Evolutionary conservation across 495 filamentous ascomycete genomes (phyloP), one percentile per base, ranked within the genome.

Genomic region (Penicillium samsonianum): DNA sequence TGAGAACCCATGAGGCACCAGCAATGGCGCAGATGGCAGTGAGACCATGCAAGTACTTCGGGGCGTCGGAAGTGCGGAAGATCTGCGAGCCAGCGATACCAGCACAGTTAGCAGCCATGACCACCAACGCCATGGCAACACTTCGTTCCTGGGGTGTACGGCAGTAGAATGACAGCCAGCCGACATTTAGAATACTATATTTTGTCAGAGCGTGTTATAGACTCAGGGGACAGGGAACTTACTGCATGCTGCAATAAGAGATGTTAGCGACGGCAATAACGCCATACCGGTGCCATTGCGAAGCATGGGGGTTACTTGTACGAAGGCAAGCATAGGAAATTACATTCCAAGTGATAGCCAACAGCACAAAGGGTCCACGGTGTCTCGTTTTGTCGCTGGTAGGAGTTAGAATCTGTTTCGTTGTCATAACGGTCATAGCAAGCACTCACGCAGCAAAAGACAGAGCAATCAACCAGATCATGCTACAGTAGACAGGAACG

Each of bases 31-130:
- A 64, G 10, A 73, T 67, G 3, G 73, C 72, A 1, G 73, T 76
- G 12, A 76, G 44, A 7, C 77, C 80, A 25, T 74, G 71, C 3
- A 65, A 56, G 48, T 86, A 84, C 7, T 78, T 72, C 23, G 78
- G 82, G 14, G 73, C 74, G 33, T 84, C 81, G 17, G 73, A 59
- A 0, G 76, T 74, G 23, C 78, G 77, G 67, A 84, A 84, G 40
- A 84, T 71, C 61, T 84, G 81, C 7, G 74, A 73, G 4, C 82
- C 80, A 9, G 79, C 75, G 25, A 81, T 83, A 2, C 80, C 80
- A 4, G 77, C 68, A 43, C 73, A 68, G 54, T 82, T 82, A 11
- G 82, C 83, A 10, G 78, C 73, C 79, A 83, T 83, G 40, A 85
- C 74, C 41, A 83, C 71, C 46, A 82, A 68, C 76, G 80, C 78